A percentile compares a stretch with the other conserved stretches of the same genome.
phyloP scores from a whole-genome alignment of 371 early-diverging fungal species.

The Syncephalis plumigaleata region DNA sequence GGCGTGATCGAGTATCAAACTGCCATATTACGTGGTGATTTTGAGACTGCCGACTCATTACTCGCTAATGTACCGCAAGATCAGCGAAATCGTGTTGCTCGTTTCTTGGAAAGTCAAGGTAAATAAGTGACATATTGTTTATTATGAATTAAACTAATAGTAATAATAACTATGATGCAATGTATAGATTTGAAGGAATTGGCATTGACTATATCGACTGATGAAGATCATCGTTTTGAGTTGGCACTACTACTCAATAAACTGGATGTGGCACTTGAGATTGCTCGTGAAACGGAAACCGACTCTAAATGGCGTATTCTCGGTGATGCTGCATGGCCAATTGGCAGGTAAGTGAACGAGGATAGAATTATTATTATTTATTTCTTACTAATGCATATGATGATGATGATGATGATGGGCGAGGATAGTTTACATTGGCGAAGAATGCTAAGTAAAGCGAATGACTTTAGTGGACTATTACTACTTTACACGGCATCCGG shows the following conservation, averaged over 20 bases:
- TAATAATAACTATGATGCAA: slow-evolving; percentile 4
- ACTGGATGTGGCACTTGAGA: slow-evolving; percentile 65
- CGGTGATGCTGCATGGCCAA: slow-evolving; percentile 67
- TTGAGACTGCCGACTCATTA: slow-evolving; percentile 57
- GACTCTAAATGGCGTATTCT: slow-evolving; percentile 84
- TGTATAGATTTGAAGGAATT: slow-evolving; percentile 54
- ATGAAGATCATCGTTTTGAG: slow-evolving; percentile 89
- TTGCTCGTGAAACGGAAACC: slow-evolving; percentile 64
- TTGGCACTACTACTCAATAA: slow-evolving; percentile 72
- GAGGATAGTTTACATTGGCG: slow-evolving; percentile 35
- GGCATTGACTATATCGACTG: slow-evolving; percentile 82
- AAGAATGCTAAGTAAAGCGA: slow-evolving; percentile 76
- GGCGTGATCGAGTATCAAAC: slow-evolving; percentile 93
- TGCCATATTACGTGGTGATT: slow-evolving; percentile 80
- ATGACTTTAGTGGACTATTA: slow-evolving; percentile 76
- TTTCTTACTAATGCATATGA: slow-evolving; percentile 2
- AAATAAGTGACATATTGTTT: too few relatives aligned
- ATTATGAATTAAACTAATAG: background rate
- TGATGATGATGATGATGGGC: slow-evolving; percentile 2
- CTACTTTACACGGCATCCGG: slow-evolving; percentile 79
- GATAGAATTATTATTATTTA: slow-evolving; percentile 1
- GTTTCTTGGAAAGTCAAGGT: slow-evolving; percentile 83
- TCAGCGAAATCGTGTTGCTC: slow-evolving; percentile 78
- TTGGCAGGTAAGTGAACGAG: slow-evolving; percentile 46
- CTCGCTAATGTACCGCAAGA: slow-evolving; percentile 71